phyloP scores from a whole-genome alignment of 345 rosid species.

The Acer yangbiense region DNA sequence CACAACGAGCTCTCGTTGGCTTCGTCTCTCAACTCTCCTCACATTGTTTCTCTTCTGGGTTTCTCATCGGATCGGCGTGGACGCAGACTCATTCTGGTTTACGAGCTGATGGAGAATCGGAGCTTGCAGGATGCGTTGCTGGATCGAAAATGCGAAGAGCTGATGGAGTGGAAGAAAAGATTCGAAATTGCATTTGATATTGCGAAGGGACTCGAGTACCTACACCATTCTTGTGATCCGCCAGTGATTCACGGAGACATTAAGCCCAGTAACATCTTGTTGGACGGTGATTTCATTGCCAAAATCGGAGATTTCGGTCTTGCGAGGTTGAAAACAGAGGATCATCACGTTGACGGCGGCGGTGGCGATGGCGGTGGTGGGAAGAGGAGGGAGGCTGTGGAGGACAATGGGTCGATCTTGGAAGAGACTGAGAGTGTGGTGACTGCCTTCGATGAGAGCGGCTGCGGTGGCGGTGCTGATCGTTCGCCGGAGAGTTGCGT shows the following conservation, averaged over 20 bases:
- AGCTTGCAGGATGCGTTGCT: conserved; percentile 70
- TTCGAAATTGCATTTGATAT: conserved; percentile 54
- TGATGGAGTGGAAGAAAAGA: conserved; percentile 59
- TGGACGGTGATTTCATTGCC: conserved; percentile 57
- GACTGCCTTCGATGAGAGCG: conserved; percentile 54
- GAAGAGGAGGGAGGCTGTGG: conserved; percentile 34
- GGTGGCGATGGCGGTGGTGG: conserved; percentile 25
- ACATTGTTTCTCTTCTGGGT: conserved; percentile 65
- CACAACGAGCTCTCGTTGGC: conserved; percentile 79
- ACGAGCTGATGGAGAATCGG: conserved; percentile 76
- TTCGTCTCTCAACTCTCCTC: conserved; percentile 61
- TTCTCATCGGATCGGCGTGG: conserved; percentile 64
- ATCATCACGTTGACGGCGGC: conserved; percentile 35
- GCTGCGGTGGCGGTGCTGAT: conserved; percentile 25
- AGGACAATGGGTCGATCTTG: conserved; percentile 72
- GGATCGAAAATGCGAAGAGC: conserved; percentile 73
- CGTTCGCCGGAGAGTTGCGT: conserved; percentile 58
- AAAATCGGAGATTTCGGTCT: conserved; percentile 83
- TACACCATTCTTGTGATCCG: conserved; percentile 63
- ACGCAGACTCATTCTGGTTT: conserved; percentile 51
- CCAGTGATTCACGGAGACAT: conserved; percentile 68
- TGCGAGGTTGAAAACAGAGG: conserved; percentile 62
- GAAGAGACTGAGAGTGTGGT: conserved; percentile 66
- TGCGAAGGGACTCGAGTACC: conserved; percentile 78
- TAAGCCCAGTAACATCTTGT: conserved; percentile 67